Conservation (phyloP, 2,329 filamentous ascomycete species). For the Monilinia fructicola region DNA sequence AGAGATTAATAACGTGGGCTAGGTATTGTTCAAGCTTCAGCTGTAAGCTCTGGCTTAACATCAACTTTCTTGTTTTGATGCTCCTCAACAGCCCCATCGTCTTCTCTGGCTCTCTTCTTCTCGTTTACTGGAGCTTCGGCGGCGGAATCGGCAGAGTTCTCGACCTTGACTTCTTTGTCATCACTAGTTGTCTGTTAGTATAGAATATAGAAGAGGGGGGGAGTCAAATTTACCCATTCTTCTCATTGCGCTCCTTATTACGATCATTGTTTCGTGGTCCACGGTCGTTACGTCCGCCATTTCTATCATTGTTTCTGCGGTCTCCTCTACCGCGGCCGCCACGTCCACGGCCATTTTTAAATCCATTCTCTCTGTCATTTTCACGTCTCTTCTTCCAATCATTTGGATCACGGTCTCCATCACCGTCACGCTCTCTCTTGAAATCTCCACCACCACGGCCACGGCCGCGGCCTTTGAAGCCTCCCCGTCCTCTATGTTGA, state of each 20-base stretch:
- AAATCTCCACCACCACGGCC: conserved; percentile 24
- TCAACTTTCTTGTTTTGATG: conserved; percentile 64
- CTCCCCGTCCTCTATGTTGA: conserved; percentile 29
- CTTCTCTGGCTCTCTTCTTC: conserved; percentile 43
- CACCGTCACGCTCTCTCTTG: conserved; percentile 16
- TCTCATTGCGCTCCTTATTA: conserved; percentile 42
- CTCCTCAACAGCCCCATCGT: conserved; percentile 49
- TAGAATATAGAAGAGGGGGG: neutral
- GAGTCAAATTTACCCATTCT: conserved; percentile 33
- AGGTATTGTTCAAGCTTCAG: conserved; percentile 35
- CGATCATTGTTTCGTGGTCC: conserved; percentile 42
- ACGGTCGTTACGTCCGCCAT: conserved; percentile 43
- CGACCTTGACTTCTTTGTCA: conserved; percentile 27
- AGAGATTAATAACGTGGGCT: conserved; percentile 3
- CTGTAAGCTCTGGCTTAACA: conserved; percentile 34
- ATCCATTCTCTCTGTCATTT: conserved; percentile 60
- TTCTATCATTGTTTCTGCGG: conserved; percentile 15
- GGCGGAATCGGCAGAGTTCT: conserved; percentile 29
- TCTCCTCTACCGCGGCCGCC: conserved; percentile 45
- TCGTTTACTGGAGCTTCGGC: conserved; percentile 23
- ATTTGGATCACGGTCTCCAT: conserved; percentile 48
- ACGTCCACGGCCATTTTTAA: conserved; percentile 44
- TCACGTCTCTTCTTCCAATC: conserved; percentile 67
- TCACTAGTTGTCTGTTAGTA: conserved; percentile 30
- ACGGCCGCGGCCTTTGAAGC: conserved; percentile 42